Evolutionary conservation across 148 eudicot species (phyloP).

Genomic region (Chenopodium album): DNA sequence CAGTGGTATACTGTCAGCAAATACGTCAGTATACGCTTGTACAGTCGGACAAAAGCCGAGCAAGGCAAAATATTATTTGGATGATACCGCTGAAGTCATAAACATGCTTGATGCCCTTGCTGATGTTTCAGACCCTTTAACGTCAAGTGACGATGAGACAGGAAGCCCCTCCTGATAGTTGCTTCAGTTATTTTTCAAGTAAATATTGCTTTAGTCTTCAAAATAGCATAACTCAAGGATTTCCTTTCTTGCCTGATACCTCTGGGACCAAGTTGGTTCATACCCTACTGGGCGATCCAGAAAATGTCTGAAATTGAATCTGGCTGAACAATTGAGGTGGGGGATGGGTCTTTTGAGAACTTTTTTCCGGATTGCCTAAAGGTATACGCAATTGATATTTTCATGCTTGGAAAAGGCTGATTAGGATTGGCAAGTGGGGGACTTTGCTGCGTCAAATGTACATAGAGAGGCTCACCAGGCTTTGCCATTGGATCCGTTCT

Average conservation of each 20-base stretch:
- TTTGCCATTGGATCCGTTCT: constrained; percentile 6
- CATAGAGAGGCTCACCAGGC: constrained; percentile 18
- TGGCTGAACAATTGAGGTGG: not conserved
- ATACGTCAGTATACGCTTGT: constrained; percentile 33
- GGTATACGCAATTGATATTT: constrained; percentile 12
- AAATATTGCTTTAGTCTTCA: not conserved
- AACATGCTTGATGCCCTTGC: constrained; percentile 36
- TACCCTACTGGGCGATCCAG: not conserved
- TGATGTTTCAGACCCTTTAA: constrained; percentile 27
- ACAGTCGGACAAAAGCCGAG: constrained; percentile 39
- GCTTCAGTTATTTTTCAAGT: constrained; percentile 12
- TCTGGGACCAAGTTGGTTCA: not conserved
- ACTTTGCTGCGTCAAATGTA: constrained; percentile 21
- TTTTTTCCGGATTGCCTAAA: not conserved
- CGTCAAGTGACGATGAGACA: constrained; percentile 4
- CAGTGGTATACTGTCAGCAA: constrained; percentile 25
- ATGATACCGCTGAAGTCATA: constrained; percentile 32
- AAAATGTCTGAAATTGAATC: not conserved
- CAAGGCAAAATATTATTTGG: constrained; percentile 36
- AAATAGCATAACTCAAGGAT: not conserved
- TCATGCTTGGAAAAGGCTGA: not conserved
- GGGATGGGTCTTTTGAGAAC: not conserved
- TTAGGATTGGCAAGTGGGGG: constrained; percentile 10
- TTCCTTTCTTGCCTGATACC: not conserved
- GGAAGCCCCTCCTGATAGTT: constrained; percentile 8